These are phyloP conservation scores for Ehretia macrophylla DNA, from an alignment of 257 asterid species.

Conservation along the genomic window DNA sequence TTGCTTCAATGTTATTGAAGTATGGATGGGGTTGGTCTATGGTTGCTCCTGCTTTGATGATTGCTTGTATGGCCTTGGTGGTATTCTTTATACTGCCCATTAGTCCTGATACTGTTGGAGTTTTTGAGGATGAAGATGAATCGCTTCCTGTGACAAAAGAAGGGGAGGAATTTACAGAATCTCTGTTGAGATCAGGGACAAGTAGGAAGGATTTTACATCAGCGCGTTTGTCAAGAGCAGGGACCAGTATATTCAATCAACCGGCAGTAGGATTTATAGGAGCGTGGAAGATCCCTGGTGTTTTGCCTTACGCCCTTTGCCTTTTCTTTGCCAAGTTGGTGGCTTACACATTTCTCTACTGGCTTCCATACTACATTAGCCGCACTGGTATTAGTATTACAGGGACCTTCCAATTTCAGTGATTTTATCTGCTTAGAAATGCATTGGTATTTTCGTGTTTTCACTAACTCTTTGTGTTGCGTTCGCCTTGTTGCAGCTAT, in stretches of 20 bases:
- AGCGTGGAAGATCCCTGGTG: conserved; percentile 97
- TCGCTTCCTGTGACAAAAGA: conserved; percentile 35
- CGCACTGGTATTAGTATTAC: conserved; percentile 61
- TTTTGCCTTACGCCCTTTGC: conserved; percentile 85
- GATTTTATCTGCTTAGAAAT: too few relatives aligned
- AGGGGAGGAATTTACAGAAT: conserved; percentile 48
- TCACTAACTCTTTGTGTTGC: conserved; percentile 35
- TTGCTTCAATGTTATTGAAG: conserved; percentile 73
- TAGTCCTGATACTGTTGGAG: conserved; percentile 68
- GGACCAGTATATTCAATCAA: conserved; percentile 9
- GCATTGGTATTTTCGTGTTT: too few relatives aligned
- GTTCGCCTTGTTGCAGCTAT: conserved; percentile 67
- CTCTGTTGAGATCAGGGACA: conserved; percentile 37
- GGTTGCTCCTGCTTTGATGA: conserved; percentile 75
- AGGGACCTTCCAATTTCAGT: too few relatives aligned
- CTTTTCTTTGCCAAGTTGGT: conserved; percentile 90
- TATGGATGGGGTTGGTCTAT: conserved; percentile 99
- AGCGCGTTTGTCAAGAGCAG: background rate
- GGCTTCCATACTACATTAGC: conserved; percentile 96
- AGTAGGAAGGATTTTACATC: conserved; percentile 12
- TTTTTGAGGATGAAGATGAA: conserved; percentile 37
- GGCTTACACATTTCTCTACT: conserved; percentile 86
- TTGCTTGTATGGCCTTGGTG: conserved; percentile 50
- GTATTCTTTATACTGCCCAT: conserved; percentile 72
- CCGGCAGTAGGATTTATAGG: conserved; percentile 76